These are phyloP conservation scores for Sporothrix phasma DNA, from an alignment of 2,329 filamentous ascomycete species.

Conservation along the genomic window DNA sequence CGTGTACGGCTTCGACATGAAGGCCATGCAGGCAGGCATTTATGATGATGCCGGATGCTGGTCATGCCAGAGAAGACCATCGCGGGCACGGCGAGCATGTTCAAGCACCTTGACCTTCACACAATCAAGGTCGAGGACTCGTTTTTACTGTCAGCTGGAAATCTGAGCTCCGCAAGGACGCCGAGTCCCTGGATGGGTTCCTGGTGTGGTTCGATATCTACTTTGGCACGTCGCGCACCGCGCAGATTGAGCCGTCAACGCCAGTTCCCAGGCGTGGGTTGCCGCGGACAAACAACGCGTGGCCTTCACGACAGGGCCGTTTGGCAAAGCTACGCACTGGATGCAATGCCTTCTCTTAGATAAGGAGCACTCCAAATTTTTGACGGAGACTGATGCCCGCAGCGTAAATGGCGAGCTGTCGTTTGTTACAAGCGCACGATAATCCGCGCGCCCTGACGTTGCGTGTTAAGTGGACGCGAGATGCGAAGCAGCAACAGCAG, in stretches of 20 bases:
- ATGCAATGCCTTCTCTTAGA: slow-evolving; percentile 70
- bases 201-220: slow-evolving; percentile 92
- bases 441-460: slow-evolving; percentile 62
- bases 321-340: slow-evolving; percentile 76
- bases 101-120: slow-evolving; percentile 69
- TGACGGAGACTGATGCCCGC: slow-evolving; percentile 41
- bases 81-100: slow-evolving; percentile 51
- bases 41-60: slow-evolving; percentile 72
- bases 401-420: slow-evolving; percentile 56
- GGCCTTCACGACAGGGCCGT: slow-evolving; percentile 83
- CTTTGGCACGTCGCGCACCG: slow-evolving; percentile 56
- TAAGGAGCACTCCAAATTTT: slow-evolving; percentile 43
- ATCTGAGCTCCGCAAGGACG: slow-evolving; percentile 48
- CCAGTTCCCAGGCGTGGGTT: slow-evolving; percentile 55
- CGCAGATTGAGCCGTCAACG: slow-evolving; percentile 40
- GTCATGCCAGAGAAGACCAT: slow-evolving; percentile 53
- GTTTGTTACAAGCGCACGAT: slow-evolving; percentile 58
- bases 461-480: slow-evolving; percentile 49
- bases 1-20: slow-evolving; percentile 93
- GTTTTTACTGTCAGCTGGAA: slow-evolving; percentile 62
- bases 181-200: slow-evolving; percentile 72
- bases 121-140: slow-evolving; percentile 60
- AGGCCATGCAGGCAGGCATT: slow-evolving; percentile 74
- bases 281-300: slow-evolving; percentile 50
- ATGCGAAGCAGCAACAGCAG: slow-evolving; percentile 31